Evolutionary conservation across 495 filamentous ascomycete species (phyloP), one percentile per base, ranked within the genome.

Genomic region (Tuber indicum): DNA sequence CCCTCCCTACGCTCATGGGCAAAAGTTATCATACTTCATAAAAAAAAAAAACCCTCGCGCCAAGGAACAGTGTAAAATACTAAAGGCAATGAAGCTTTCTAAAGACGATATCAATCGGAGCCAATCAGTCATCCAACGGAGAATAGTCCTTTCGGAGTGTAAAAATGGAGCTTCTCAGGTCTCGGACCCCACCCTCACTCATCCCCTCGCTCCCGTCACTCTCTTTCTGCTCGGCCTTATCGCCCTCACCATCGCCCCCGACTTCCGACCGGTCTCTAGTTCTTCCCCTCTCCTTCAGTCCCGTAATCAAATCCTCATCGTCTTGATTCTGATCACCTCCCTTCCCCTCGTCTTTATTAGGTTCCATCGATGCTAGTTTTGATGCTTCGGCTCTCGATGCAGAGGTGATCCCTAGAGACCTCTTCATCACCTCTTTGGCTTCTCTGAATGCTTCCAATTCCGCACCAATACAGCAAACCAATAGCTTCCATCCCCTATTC

Each of bases 401-500:
- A 21, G 74, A 45, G 9, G 82, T 79, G 19, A 73, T 73, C 4
- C 83, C 81, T 19, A 93, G 84, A 3, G 86, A 86, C 26, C 85
- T 86, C 46, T 88, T 85, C 72, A 98, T 85, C 78, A 97, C 87
- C 2, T 85, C 85, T 75, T 88, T 87, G 16, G 91, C 92, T 81
- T 94, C 90, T 72, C 85, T 87, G 74, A 97, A 89, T 12, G 96
- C 94, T 79, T 95, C 92, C 6, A 97, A 83, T 81, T 99, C 96
- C 1, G 96, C 93, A 6, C 94, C 92, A 76, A 98, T 91, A 75
- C 92, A 94, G 75, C 92, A 95, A 39, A 97, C 89, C 41, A 99
- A 86, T 42, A 98, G 85, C 62, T 92, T 98, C 96, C 96, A 99
- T 10, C 90, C 88, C 74, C 88, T 88, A 6, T 88, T 87, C 74